Base-by-base conservation (phyloP, 2,329 filamentous ascomycete genomes). In the Neofusicoccum parvum region DNA sequence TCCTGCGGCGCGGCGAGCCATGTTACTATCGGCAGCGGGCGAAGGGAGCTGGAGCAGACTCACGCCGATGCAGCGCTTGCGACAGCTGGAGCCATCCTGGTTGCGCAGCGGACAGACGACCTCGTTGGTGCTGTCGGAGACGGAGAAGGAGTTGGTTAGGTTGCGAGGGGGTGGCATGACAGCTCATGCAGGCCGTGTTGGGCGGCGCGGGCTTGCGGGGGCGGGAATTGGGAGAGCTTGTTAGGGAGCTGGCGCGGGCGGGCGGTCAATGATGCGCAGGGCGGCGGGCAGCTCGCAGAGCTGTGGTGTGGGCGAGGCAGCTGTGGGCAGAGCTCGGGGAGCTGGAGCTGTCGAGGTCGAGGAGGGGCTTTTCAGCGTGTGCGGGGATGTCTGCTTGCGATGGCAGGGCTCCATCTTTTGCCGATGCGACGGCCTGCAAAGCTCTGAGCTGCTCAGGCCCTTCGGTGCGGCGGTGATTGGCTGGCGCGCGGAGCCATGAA, bases 31-130 rank as follows among this genome's bases (percentile, higher is more conserved):
- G 62, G 64, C 62, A 66, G 53, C 51, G 62, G 48, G 50, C 36
- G 43, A 64, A 62, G 60, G 46, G 64, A 67, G 56, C 59, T 67
- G 64, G 48, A 65, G 69, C 69, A 69, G 72, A 95, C 94, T 92
- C 86, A 98, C 95, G 81, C 95, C 95, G 76, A 96, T 90, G 83
- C 95, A 99, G 84, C 94, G 88, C 85, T 99, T 99, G 79, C 94
- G 90, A 84, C 95, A 99, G 82, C 90, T 92, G 72, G 94, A 97
- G 78, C 92, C 92, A 87, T 99, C 95, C 76, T 97, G 94, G 78
- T 97, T 97, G 76, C 89, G 89, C 80, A 99, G 84, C 71, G 95
- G 95, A 81, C 95, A 99, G 75, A 97, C 92, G 76, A 99, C 95
- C 82, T 98, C 94, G 80, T 96, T 96, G 80, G 92, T 94, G 79